A percentile compares a stretch with the other conserved stretches of the same genome.
These are phyloP conservation scores for Zygosaccharomyces pseudobailii DNA, from an alignment of 1,139 yeast genomes.

Conservation along the genomic window DNA sequence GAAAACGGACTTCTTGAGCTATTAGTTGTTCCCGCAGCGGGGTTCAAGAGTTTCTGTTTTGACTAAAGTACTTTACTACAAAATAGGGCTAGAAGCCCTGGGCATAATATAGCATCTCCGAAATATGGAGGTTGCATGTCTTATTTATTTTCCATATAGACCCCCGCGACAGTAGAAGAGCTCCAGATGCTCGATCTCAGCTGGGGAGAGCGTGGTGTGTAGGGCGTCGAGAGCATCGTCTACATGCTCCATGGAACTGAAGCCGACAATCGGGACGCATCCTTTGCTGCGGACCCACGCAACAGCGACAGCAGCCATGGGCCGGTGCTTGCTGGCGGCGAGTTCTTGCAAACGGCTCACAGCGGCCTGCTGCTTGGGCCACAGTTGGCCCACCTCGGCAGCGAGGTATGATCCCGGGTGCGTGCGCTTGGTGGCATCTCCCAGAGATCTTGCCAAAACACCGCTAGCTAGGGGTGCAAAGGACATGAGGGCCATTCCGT, in stretches of 20 bases:
- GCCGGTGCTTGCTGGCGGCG: conserved; percentile 40
- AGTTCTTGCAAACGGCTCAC: conserved; percentile 49
- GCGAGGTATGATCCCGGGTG: conserved; percentile 19
- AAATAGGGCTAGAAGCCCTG: too few relatives aligned
- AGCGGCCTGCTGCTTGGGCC: conserved; percentile 38
- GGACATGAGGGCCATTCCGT: conserved; percentile 44
- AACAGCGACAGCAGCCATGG: conserved; percentile 52
- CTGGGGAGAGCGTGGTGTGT: conserved; percentile 40
- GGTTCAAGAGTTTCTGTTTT: too few relatives aligned
- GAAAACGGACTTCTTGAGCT: too few relatives aligned
- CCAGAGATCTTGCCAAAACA: conserved; percentile 42
- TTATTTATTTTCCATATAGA: not conserved
- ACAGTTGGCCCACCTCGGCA: conserved; percentile 15
- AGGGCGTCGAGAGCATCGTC: conserved; percentile 49
- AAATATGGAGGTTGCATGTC: not conserved
- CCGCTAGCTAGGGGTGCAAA: conserved; percentile 52
- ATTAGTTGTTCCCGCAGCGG: too few relatives aligned
- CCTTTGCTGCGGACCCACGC: conserved; percentile 56
- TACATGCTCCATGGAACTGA: conserved; percentile 45
- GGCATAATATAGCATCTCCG: too few relatives aligned
- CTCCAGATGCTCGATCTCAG: conserved; percentile 46
- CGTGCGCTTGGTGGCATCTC: conserved; percentile 16
- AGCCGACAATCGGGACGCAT: conserved; percentile 50
- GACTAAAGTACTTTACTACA: too few relatives aligned
- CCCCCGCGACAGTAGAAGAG: conserved; percentile 41